Evolutionary conservation across 2,329 filamentous ascomycete genomes (phyloP).

Genomic region (Aspergillus sclerotialis): DNA sequence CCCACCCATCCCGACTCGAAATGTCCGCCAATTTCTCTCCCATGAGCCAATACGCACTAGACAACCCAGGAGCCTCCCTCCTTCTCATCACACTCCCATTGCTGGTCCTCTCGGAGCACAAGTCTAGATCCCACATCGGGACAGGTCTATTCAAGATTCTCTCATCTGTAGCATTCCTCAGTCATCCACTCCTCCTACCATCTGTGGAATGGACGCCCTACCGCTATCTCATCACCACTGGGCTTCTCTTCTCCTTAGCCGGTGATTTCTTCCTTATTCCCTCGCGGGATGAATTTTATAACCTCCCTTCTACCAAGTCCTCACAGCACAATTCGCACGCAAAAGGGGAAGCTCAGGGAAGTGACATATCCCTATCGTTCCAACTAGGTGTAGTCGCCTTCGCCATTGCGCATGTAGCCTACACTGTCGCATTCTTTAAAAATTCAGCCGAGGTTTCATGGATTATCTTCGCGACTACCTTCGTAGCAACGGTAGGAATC

Average conservation of each 20-base stretch:
- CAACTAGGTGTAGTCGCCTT: conserved; percentile 22
- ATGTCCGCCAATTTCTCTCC: neutral
- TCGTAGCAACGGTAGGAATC: conserved; percentile 12
- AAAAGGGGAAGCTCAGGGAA: conserved; percentile 3
- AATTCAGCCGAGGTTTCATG: conserved; percentile 8
- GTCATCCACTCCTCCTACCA: conserved; percentile 13
- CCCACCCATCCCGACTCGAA: neutral
- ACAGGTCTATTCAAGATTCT: conserved; percentile 22
- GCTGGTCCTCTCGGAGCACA: conserved; percentile 18
- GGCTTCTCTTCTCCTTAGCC: conserved; percentile 16
- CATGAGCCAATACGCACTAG: no score
- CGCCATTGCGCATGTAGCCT: conserved; percentile 21
- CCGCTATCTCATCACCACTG: conserved; percentile 13
- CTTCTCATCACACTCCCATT: conserved; percentile 18
- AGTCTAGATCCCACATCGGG: conserved; percentile 15
- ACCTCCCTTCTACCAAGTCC: neutral
- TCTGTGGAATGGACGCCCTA: conserved; percentile 14
- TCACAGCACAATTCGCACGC: no score
- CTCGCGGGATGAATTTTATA: conserved; percentile 15
- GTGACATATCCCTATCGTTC: conserved; percentile 16
- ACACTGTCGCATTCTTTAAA: conserved; percentile 19
- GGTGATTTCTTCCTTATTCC: conserved; percentile 22
- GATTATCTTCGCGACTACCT: conserved; percentile 9
- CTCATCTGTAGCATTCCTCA: conserved; percentile 20
- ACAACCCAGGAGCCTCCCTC: conserved; percentile 8